Evolutionary conservation across 805 yeast species (phyloP).

Genomic region (Schwanniomyces pseudopolymorphus): DNA sequence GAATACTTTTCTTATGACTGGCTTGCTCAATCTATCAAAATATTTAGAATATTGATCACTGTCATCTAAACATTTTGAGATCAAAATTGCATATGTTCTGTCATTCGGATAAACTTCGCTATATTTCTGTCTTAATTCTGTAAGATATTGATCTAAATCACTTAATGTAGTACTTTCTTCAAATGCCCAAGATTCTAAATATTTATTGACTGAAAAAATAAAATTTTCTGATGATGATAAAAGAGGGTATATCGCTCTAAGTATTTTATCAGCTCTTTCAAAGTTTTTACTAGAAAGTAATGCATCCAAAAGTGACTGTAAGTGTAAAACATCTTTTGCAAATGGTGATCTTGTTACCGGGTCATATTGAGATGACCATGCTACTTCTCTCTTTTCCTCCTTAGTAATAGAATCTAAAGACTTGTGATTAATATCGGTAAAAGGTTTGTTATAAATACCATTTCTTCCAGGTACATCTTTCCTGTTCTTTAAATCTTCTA

Average conservation of each 20-base stretch:
- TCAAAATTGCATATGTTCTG: constrained; percentile 59
- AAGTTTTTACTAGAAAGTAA: constrained; percentile 65
- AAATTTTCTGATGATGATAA: constrained; percentile 44
- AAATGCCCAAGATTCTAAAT: constrained; percentile 44
- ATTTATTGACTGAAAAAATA: constrained; percentile 68
- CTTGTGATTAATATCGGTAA: constrained; percentile 8
- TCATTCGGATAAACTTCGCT: constrained; percentile 42
- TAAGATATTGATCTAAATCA: constrained; percentile 46
- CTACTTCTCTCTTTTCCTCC: constrained; percentile 10
- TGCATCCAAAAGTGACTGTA: constrained; percentile 79
- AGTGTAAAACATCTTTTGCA: constrained; percentile 60
- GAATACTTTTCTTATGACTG: constrained; percentile 28
- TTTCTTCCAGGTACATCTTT: constrained; percentile 8
- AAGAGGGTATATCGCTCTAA: constrained; percentile 59
- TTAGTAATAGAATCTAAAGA: constrained; percentile 4
- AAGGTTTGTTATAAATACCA: constrained; percentile 9
- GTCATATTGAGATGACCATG: constrained; percentile 44
- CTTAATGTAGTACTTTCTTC: constrained; percentile 37
- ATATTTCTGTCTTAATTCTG: constrained; percentile 23
- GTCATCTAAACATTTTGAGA: constrained; percentile 37
- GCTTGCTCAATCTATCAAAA: constrained; percentile 9
- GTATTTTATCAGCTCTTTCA: constrained; percentile 67
- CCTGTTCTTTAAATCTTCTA: constrained; percentile 12
- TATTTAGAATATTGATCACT: constrained; percentile 10
- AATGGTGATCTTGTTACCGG: constrained; percentile 41